Conservation (phyloP, 768 basidiomycete genomes). For the Lentinula sp. region DNA sequence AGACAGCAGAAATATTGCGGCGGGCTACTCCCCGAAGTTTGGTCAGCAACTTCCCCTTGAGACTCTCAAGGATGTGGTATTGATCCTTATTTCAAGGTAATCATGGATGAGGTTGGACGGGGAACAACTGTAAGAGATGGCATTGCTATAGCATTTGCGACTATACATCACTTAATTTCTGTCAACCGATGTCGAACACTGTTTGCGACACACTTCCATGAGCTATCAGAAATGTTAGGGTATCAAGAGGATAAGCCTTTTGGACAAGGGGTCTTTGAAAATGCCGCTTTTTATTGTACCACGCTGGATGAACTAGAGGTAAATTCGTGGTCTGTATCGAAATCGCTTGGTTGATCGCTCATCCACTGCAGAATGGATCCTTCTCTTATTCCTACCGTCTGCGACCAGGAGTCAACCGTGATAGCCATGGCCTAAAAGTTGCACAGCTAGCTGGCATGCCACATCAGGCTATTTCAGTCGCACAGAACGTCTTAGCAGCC, state of each 20-base stretch:
- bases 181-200: slow-evolving; percentile 76
- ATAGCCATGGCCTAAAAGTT: slow-evolving; percentile 89
- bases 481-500: slow-evolving; percentile 43
- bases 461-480: slow-evolving; percentile 48
- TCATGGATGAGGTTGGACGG: slow-evolving; percentile 99
- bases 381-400: slow-evolving; percentile 85
- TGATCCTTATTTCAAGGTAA: slow-evolving; percentile 52
- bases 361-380: slow-evolving; percentile 48
- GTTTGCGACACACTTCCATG: slow-evolving; percentile 99
- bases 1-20: slow-evolving; percentile 85
- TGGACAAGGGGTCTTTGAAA: slow-evolving; percentile 44
- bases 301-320: slow-evolving; percentile 77
- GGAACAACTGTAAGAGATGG: slow-evolving; percentile 93
- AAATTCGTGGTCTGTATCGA: slow-evolving; percentile 17
- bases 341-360: neutral
- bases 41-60: slow-evolving; percentile 34
- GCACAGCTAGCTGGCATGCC: slow-evolving; percentile 88
- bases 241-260: slow-evolving; percentile 34
- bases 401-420: slow-evolving; percentile 76
- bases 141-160: slow-evolving; percentile 88
- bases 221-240: slow-evolving; percentile 80
- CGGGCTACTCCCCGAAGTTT: slow-evolving; percentile 80
- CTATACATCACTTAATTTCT: slow-evolving; percentile 72
- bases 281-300: slow-evolving; percentile 84
- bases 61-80: neutral